Evolutionary conservation across 2,329 filamentous ascomycete genomes (phyloP).

Genomic region (Pseudogymnoascus sp.): DNA sequence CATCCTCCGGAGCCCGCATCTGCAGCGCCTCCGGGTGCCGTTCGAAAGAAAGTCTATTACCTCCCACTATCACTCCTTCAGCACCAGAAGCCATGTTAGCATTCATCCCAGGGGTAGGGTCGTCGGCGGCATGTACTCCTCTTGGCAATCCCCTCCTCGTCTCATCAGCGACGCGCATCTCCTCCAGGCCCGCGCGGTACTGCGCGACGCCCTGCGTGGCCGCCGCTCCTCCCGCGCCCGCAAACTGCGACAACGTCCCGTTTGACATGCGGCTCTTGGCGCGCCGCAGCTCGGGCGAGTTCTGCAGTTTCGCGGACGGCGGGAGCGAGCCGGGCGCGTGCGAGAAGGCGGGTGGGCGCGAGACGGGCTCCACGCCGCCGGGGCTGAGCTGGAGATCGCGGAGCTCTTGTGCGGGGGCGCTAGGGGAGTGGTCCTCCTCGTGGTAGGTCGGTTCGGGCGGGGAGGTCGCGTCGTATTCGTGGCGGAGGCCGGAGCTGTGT

Average conservation of each 20-base stretch:
- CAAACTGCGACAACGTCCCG: slow-evolving; percentile 73
- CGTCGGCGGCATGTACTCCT: slow-evolving; percentile 33
- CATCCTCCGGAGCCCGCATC: not conserved
- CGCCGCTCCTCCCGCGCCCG: slow-evolving; percentile 55
- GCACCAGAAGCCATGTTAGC: slow-evolving; percentile 26
- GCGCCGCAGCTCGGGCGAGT: slow-evolving; percentile 69
- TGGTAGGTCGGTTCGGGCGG: not conserved
- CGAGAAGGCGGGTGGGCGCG: slow-evolving; percentile 68
- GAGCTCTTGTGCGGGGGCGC: slow-evolving; percentile 43
- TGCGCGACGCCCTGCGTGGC: slow-evolving; percentile 7
- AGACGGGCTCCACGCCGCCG: slow-evolving; percentile 61
- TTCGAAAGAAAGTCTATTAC: slow-evolving; percentile 25
- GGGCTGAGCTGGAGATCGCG: slow-evolving; percentile 51
- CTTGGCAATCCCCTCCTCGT: slow-evolving; percentile 16
- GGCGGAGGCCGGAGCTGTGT: slow-evolving; percentile 15
- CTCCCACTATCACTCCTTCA: slow-evolving; percentile 31
- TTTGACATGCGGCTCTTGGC: slow-evolving; percentile 79
- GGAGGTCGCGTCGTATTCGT: not conserved
- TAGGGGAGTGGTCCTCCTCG: slow-evolving; percentile 45
- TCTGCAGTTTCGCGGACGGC: slow-evolving; percentile 55
- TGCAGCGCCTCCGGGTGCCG: not conserved
- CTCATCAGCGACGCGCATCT: not conserved
- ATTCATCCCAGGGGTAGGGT: slow-evolving; percentile 26
- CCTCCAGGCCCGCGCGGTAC: not conserved
- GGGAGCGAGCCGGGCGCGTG: slow-evolving; percentile 68